Conservation (phyloP, 2,329 filamentous ascomycete genomes). For the Colletotrichum acutatum region DNA sequence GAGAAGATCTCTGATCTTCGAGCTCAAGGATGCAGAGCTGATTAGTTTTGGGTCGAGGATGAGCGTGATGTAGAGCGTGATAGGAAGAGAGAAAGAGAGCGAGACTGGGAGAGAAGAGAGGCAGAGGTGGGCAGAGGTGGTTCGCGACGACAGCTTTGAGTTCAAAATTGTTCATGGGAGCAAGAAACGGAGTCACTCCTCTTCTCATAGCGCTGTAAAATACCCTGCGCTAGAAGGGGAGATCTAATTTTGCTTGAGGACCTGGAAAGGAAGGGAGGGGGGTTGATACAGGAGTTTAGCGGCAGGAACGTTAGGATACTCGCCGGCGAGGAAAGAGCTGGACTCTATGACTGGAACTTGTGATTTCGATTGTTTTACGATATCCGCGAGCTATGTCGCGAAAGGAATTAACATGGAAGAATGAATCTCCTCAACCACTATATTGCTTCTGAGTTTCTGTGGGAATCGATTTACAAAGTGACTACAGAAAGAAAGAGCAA, state of each 20-base stretch:
- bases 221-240: background rate
- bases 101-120: background rate
- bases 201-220: too few species aligned
- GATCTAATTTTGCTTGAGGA: background rate
- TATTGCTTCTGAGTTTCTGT: too few species aligned
- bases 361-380: background rate
- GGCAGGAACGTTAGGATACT: background rate
- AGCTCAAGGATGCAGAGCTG: background rate
- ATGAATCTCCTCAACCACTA: background rate
- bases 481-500: background rate
- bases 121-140: background rate
- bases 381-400: background rate
- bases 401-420: background rate
- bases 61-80: background rate
- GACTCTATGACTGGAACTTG: background rate
- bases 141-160: background rate
- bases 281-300: background rate
- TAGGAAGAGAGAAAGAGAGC: background rate
- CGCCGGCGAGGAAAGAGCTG: background rate
- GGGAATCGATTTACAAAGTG: too few species aligned
- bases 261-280: background rate
- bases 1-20: background rate
- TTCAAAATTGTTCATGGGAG: background rate
- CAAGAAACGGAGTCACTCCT: background rate
- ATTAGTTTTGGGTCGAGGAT: background rate